phyloP scores from a whole-genome alignment of 2,329 filamentous ascomycete genomes.

The Colletotrichum australisinense region DNA sequence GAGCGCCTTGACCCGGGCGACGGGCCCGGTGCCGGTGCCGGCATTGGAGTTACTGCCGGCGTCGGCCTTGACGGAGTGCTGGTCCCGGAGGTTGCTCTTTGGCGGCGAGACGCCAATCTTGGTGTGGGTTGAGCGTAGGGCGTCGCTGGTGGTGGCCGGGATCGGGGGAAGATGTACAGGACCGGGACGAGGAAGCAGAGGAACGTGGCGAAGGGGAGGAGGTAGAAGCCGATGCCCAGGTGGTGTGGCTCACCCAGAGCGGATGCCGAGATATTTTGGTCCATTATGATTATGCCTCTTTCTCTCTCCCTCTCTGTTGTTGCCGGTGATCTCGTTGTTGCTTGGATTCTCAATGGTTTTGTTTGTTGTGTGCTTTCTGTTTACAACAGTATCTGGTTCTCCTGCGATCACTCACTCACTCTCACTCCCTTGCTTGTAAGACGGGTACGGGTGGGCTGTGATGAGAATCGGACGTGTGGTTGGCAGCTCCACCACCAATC shows the following conservation, averaged over 20 bases:
- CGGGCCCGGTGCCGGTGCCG: background rate
- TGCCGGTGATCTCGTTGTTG: too few relatives aligned
- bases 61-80: constrained; percentile 27
- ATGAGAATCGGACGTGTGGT: background rate
- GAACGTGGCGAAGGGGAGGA: constrained; percentile 57
- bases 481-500: background rate
- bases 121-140: constrained; percentile 65
- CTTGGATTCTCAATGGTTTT: background rate
- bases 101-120: constrained; percentile 55
- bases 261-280: constrained; percentile 16
- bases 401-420: background rate
- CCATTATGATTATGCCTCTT: background rate
- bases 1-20: constrained; percentile 66
- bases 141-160: constrained; percentile 63
- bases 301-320: background rate
- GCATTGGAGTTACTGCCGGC: constrained; percentile 13
- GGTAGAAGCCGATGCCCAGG: constrained; percentile 44
- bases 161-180: constrained; percentile 65
- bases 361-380: background rate
- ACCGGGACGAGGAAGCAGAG: constrained; percentile 65
- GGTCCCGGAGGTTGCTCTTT: constrained; percentile 50
- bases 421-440: constrained; percentile 20
- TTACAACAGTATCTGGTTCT: background rate
- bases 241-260: constrained; percentile 4
- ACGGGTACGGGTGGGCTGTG: background rate